Conservation (phyloP, 1,284 basidiomycete genomes). For the Ceratobasidium sp. region DNA sequence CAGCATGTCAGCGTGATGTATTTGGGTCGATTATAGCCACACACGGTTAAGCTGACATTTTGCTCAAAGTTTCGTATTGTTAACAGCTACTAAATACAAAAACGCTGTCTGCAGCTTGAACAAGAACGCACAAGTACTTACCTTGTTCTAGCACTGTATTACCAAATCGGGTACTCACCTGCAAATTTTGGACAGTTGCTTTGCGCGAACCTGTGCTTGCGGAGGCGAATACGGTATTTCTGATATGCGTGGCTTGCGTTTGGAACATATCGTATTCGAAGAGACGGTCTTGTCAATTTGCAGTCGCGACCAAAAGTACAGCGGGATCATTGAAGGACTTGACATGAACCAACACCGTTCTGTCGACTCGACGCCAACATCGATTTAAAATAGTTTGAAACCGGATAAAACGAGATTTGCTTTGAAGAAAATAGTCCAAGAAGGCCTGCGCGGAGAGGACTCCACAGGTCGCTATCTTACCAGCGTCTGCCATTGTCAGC, state of each 20-base stretch:
- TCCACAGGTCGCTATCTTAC: conserved; percentile 18
- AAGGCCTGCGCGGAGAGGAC: not conserved
- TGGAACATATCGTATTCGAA: conserved; percentile 28
- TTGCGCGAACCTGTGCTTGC: not conserved
- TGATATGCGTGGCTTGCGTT: conserved; percentile 25
- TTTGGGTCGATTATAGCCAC: not conserved
- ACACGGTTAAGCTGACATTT: not conserved
- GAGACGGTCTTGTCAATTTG: conserved; percentile 44
- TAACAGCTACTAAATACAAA: not conserved
- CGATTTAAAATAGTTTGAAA: conserved; percentile 42
- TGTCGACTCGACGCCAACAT: conserved; percentile 42
- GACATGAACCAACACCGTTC: conserved; percentile 43
- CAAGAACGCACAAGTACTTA: not conserved
- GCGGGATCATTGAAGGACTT: conserved; percentile 42
- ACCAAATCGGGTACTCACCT: conserved; percentile 18
- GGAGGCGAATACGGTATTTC: conserved; percentile 6
- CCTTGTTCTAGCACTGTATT: not conserved
- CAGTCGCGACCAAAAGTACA: conserved; percentile 38
- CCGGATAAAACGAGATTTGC: conserved; percentile 33
- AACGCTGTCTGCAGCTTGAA: not conserved
- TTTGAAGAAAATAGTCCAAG: conserved; percentile 43
- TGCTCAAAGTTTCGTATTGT: not conserved
- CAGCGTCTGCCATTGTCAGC: conserved; percentile 22
- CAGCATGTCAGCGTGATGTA: not conserved
- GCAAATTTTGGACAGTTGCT: not conserved